These are phyloP conservation scores for Hibiscus tridactylites DNA, from an alignment of 345 rosid genomes.

Conservation along the genomic window DNA sequence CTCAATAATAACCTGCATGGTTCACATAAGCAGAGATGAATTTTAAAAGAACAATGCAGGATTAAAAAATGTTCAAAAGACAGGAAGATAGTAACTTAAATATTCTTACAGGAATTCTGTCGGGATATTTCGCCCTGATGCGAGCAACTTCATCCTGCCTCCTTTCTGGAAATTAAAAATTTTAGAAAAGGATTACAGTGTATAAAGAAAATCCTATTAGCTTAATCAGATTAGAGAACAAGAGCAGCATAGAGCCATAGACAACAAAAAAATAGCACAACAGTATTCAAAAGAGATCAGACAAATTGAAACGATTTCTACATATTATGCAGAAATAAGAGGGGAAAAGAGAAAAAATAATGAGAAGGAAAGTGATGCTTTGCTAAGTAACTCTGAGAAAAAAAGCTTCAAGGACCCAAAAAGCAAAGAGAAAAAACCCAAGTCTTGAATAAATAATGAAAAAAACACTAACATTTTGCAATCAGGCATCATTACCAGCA, in stretches of 20 bases:
- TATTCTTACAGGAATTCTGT: conserved; percentile 69
- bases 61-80: background rate
- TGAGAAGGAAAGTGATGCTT: no score
- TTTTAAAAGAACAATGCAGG: background rate
- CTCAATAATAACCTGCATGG: conserved; percentile 78
- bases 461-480: background rate
- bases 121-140: conserved; percentile 82
- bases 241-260: background rate
- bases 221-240: background rate
- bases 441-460: background rate
- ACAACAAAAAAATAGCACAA: no score
- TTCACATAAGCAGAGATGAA: background rate
- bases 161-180: conserved; percentile 37
- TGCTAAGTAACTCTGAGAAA: background rate
- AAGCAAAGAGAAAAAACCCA: background rate
- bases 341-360: no score
- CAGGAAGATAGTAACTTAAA: background rate
- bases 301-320: no score
- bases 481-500: background rate
- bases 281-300: no score
- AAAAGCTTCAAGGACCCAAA: no score
- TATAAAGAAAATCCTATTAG: background rate
- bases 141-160: conserved; percentile 76
- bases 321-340: no score
- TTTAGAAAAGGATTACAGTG: background rate